Conservation (phyloP, 1,284 basidiomycete species). For the Pseudozyma sp. region DNA sequence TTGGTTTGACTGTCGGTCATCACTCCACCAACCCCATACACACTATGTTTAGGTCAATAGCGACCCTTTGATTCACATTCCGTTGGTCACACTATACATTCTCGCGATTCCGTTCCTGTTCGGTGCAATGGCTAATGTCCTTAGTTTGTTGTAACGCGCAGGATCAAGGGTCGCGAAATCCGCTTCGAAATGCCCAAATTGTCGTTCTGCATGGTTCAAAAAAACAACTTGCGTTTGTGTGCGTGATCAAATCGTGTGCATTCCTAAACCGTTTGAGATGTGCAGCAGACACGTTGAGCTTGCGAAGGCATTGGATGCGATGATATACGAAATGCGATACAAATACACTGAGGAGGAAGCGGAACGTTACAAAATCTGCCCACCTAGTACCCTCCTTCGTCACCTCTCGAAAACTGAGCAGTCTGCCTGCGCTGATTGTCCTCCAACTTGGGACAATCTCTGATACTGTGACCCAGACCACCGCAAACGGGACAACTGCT, state of each 20-base stretch:
- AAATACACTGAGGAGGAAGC: background rate
- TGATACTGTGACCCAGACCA: slow-evolving; percentile 92
- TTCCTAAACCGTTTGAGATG: background rate
- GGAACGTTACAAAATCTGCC: background rate
- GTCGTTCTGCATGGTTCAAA: slow-evolving; percentile 47
- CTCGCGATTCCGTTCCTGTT: background rate
- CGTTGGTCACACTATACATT: background rate
- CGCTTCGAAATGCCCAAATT: slow-evolving; percentile 26
- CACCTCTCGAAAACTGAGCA: slow-evolving; percentile 39
- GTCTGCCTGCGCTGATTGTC: slow-evolving; percentile 78
- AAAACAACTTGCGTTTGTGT: background rate
- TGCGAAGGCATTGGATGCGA: background rate
- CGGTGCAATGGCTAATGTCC: slow-evolving; percentile 9
- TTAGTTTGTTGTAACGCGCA: slow-evolving; percentile 4
- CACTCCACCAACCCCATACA: background rate
- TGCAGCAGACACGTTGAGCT: background rate
- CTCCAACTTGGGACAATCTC: slow-evolving; percentile 95
- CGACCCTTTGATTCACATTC: slow-evolving; percentile 15
- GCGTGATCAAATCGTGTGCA: slow-evolving; percentile 5
- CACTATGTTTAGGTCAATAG: slow-evolving; percentile 31
- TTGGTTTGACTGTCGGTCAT: background rate
- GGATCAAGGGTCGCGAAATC: background rate
- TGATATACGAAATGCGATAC: background rate
- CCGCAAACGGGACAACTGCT: slow-evolving; percentile 96
- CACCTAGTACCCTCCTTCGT: slow-evolving; percentile 40